Base-by-base conservation (phyloP, 2,329 filamentous ascomycete species). In the Juglanconis juglandina region DNA sequence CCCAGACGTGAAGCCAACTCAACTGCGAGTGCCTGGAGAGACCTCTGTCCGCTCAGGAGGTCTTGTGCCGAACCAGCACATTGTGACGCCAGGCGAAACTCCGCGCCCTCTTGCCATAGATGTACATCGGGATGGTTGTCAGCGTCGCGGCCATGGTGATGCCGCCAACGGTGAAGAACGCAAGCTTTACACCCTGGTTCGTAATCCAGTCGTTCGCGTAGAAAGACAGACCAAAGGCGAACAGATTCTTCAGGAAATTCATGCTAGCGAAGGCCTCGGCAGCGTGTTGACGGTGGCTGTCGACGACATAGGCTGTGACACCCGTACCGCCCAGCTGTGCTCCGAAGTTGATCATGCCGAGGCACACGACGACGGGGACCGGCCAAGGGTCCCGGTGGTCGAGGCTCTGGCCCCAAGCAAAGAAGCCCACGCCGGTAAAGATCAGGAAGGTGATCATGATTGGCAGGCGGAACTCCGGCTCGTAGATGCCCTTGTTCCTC, bases 161-260 rank as follows among this genome's bases (percentile, higher is more conserved):
- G 6, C 71, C 72, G 4, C 73, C 73, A 53, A 75, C 71, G 9
- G 72, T 68, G 50, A 73, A 75, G 64, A 75, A 75, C 42, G 70
- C 72, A 53, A 73, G 63, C 39, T 71, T 62, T n/a, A 74, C 68
- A 3, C 75, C 75, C 56, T 75, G 70, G 14, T 64, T 65, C 1
- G 67, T 72, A 61, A 77, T 72, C 74, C 75, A 76, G 47, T 72
- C 70, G 51, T 75, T 76, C 63, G 70, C 66, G 56, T 75, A 76
- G 56, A 76, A 76, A 1, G 73, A 73, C 53, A 77, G 59, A 0
- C 73, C 70, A 49, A 75, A 76, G 1, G 73, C 69, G 53, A 76
- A 74, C 51, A 75, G 57, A 57, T 75, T 76, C 67, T 75, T 76
- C 48, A 73, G 60, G 53, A 74, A 75, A 60, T 73, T 75, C 71